phyloP scores from a whole-genome alignment of 495 filamentous ascomycete species.

The Polyplosphaeria fusca region DNA sequence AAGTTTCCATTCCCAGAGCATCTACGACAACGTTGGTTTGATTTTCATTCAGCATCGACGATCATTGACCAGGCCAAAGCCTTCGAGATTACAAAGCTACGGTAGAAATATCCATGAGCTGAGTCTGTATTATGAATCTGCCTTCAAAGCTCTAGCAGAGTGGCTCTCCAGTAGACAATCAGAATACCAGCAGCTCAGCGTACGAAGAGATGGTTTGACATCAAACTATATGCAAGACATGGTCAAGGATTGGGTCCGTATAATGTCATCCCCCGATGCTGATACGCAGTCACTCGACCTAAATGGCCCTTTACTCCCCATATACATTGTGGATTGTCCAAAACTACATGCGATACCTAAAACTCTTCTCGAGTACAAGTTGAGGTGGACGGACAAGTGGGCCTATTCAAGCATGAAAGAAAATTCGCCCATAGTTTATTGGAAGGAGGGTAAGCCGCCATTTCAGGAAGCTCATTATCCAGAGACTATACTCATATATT shows the following conservation, averaged over 20 bases:
- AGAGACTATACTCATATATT: background rate
- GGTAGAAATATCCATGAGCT: conserved; percentile 8
- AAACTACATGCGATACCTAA: conserved; percentile 27
- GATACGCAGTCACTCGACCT: conserved; percentile 18
- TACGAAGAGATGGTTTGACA: conserved; percentile 4
- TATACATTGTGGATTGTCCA: conserved; percentile 31
- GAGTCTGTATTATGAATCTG: conserved; percentile 16
- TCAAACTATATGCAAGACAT: conserved; percentile 14
- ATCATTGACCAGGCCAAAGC: background rate
- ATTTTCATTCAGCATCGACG: background rate
- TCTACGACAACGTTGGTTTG: background rate
- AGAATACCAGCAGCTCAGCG: conserved; percentile 15
- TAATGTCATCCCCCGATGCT: conserved; percentile 13
- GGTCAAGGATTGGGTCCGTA: conserved; percentile 24
- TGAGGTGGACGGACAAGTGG: conserved; percentile 32
- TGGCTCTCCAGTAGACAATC: conserved; percentile 12
- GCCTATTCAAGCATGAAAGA: conserved; percentile 26
- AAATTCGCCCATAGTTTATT: conserved; percentile 27
- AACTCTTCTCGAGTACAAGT: conserved; percentile 26
- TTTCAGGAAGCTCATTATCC: background rate
- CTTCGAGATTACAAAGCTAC: conserved; percentile 9
- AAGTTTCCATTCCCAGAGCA: background rate
- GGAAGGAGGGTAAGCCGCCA: conserved; percentile 29
- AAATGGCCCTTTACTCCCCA: conserved; percentile 15
- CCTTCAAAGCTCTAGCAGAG: conserved; percentile 8